These are phyloP conservation scores for Phylloporus sp. DNA, from an alignment of 768 basidiomycete species.

Conservation along the genomic window DNA sequence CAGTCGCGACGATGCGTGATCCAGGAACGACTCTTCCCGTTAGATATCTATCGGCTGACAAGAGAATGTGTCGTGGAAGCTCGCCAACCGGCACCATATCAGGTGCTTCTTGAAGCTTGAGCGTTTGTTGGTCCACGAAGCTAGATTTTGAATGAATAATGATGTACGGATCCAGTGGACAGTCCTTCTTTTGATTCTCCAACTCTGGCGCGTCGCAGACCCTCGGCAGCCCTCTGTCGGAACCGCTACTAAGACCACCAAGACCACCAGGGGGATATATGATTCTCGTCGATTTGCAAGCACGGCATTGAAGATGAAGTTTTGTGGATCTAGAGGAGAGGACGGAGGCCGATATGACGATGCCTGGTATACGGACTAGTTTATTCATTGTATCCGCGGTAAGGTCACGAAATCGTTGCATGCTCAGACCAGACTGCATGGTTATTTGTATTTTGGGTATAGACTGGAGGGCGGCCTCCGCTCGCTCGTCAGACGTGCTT, in stretches of 20 bases:
- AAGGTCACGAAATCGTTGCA: conserved; percentile 91
- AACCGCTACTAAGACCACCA: conserved; percentile 84
- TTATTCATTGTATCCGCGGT: conserved; percentile 93
- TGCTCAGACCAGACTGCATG: conserved; percentile 83
- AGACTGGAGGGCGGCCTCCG: conserved; percentile 42
- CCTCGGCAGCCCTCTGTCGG: conserved; percentile 80
- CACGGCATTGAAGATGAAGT: conserved; percentile 88
- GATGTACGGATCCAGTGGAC: conserved; percentile 92
- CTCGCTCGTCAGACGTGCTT: conserved; percentile 40
- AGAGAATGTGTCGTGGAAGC: conserved; percentile 88
- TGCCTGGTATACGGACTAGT: conserved; percentile 94
- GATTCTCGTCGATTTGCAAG: conserved; percentile 74
- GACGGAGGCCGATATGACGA: conserved; percentile 95
- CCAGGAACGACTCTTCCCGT: conserved; percentile 94
- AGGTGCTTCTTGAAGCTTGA: conserved; percentile 97
- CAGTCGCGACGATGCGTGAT: conserved; percentile 90
- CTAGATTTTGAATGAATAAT: conserved; percentile 92
- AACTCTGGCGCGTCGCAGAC: conserved; percentile 76
- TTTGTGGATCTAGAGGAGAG: conserved; percentile 91
- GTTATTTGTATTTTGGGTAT: conserved; percentile 82
- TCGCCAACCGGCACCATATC: conserved; percentile 99
- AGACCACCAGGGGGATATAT: conserved; percentile 74
- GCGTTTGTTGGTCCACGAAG: conserved; percentile 92
- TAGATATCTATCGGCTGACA: conserved; percentile 86
- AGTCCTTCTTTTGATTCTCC: conserved; percentile 88